Base-by-base conservation (phyloP, 1,284 basidiomycete genomes). In the Pyrrhoderma noxium region DNA sequence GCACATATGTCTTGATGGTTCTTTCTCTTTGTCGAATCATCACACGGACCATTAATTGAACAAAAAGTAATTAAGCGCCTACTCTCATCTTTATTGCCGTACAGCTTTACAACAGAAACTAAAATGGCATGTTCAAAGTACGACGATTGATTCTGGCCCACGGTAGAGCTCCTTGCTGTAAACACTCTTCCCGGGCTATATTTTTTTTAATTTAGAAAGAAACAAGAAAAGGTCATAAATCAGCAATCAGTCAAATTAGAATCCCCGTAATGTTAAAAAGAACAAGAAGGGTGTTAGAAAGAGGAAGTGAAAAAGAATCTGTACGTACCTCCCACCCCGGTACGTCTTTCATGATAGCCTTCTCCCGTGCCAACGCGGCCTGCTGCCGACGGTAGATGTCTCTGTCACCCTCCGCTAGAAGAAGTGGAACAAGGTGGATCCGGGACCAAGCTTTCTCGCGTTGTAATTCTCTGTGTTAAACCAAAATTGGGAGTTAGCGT, bases 391-490 rank as follows among this genome's bases (percentile, higher is more conserved):
- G 79, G 75, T 89, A 94, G 46, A 79, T 75, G 67, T 95, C 93
- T 54, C 95, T 84, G 72, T 99, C 94, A 13, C 86, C 84, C 68
- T 99, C 94, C 45, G 94, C 94, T 58, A 94, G 77, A 43, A 96
- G 76, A 55, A 98, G 67, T 14, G 95, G 95, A 39, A 95, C 88
- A 43, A 98, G 79, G 73, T 99, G 83, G 64, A 99, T 95, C 58
- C 95, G 81, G 57, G 93, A 92, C 95, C 95, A 98, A 41, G 84
- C 82, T 68, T 89, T 87, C 73, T 99, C 95, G 59, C 96, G 81
- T 67, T 87, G 76, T 48, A 99, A 76, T 73, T 99, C 95, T 68
- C 95, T 98, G 67, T 49, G 23, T 13, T n/a, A n/a, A n/a, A 37
- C 19, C 34, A 41, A 40, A 22, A 14, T 39, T 48, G 21, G 14